Base-by-base conservation (phyloP, 352 stramenopile species). In the Blastocystis sp. region DNA sequence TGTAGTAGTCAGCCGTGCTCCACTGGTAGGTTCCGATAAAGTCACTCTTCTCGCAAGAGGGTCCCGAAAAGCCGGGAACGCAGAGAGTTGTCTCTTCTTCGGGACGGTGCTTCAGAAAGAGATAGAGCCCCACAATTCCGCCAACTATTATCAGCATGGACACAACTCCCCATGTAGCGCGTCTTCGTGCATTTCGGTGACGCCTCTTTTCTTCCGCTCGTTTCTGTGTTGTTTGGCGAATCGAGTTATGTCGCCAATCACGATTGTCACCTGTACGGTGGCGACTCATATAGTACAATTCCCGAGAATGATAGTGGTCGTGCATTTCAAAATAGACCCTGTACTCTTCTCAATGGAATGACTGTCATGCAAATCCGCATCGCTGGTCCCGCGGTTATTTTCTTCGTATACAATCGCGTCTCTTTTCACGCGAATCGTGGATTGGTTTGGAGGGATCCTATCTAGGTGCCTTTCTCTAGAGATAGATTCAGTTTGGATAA, bases 11-110 rank as follows among this genome's bases (percentile, higher is more conserved):
- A 34, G 7, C 34, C 16, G 67, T 61, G 38, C 36, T 59, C 67
- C 67, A 78, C 7, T 9, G 11, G 57, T 78, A 63, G 16, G 67
- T 78, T 11, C 67, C 67, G 14, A 78, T 42, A 27, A 78, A 78
- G 34, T 78, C 34, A 42, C 16, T 78, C 21, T 44, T 16, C 24
- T 78, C 67, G 57, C 67, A 78, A 61, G 21, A 40, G 3, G 34
- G 21, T 61, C 67, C 67, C 14, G 11, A 14, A 61, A 78, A 78
- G 9, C 67, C 67, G 18, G 67, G 67, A 27, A 78, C 67, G 21
- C 67, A 78, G 9, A 42, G 8, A 11, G 27, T 18, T 42, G n/a
- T 40, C 29, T 63, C 32, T 11, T 78, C 46, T 24, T 7, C 24
- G 27, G 42, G 53, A 59, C n/a, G 4, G 29, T 7, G 9, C 24